These are phyloP conservation scores for Quercus berberidifolia DNA, from an alignment of 306 rosid genomes.

Conservation along the genomic window DNA sequence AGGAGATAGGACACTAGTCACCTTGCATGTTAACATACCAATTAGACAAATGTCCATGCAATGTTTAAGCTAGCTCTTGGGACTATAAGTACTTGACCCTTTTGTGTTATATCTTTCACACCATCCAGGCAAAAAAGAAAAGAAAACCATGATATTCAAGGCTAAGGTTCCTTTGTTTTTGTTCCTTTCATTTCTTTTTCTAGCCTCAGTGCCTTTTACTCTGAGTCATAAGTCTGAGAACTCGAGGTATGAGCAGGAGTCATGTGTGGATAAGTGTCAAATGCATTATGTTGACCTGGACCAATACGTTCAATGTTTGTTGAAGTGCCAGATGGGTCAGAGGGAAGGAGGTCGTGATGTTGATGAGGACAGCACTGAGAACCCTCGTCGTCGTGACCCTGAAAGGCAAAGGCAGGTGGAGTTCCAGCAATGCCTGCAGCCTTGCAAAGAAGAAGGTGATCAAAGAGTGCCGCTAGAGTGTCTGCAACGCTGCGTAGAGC, in stretches of 20 bases:
- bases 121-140: not conserved
- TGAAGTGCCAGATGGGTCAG: too few species aligned
- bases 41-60: slow-evolving; percentile 5
- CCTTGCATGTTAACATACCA: slow-evolving; percentile 27
- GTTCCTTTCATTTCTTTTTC: slow-evolving; percentile 10
- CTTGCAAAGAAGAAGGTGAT: not conserved
- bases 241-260: not conserved
- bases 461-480: not conserved
- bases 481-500: not conserved
- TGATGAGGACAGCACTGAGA: too few species aligned
- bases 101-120: not conserved
- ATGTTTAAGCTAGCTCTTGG: not conserved
- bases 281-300: not conserved
- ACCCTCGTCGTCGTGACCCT: not conserved
- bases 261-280: not conserved
- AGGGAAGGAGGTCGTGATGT: too few species aligned
- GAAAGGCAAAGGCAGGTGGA: not conserved
- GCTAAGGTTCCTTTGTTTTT: not conserved
- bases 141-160: slow-evolving; percentile 2
- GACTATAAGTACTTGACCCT: not conserved
- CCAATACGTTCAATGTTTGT: too few species aligned
- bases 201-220: not conserved
- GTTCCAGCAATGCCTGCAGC: slow-evolving; percentile 6
- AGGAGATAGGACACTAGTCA: slow-evolving; percentile 38
- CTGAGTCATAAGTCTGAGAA: not conserved